These are phyloP conservation scores for Fraxinus americana DNA, from an alignment of 257 asterid species.

Conservation along the genomic window DNA sequence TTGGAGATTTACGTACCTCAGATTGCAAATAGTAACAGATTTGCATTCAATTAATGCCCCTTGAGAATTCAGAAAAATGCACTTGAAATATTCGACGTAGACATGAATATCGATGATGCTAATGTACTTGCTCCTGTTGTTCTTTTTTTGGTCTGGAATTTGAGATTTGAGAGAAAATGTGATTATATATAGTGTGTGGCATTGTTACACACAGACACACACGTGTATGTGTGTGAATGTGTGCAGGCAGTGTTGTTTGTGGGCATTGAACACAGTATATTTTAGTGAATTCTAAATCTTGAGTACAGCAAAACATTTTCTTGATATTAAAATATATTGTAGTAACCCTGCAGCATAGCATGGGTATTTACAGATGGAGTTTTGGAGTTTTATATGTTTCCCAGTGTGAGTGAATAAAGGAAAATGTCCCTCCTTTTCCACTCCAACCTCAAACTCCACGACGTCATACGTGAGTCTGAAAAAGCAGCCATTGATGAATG, in stretches of 20 bases:
- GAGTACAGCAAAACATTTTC: conserved; percentile 34
- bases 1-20: neutral
- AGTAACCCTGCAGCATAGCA: neutral
- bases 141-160: too few species aligned
- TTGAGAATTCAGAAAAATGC: neutral
- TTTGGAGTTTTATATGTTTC: conserved; percentile 15
- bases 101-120: neutral
- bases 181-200: too few species aligned
- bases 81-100: neutral
- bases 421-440: conserved; percentile 14
- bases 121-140: too few species aligned
- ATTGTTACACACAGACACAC: neutral
- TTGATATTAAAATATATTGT: neutral
- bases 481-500: neutral
- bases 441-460: neutral
- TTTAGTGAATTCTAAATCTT: conserved; percentile 33
- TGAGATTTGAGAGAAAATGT: too few species aligned
- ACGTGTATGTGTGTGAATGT: neutral
- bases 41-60: neutral
- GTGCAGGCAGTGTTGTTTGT: neutral
- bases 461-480: neutral
- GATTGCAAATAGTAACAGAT: neutral
- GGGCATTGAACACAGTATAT: conserved; percentile 22
- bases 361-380: neutral
- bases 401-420: conserved; percentile 30